Evolutionary conservation across 805 yeast species (phyloP).

Genomic region (Candida alai): DNA sequence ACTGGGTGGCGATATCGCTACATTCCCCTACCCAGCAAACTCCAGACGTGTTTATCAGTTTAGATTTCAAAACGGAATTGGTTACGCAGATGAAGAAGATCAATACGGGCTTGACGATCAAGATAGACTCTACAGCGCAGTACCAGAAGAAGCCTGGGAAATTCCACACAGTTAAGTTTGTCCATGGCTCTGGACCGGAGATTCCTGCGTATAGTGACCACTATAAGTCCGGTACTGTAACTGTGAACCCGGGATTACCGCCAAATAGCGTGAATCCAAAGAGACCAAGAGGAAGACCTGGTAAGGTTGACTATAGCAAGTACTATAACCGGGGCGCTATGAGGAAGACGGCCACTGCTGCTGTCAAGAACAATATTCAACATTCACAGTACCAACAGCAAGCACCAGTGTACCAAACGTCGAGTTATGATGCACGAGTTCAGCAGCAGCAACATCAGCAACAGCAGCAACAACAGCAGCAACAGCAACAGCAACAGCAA

Average conservation of each 20-base stretch:
- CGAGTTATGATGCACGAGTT: constrained; percentile 17
- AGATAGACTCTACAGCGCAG: constrained; percentile 65
- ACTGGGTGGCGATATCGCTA: constrained; percentile 78
- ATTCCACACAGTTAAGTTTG: constrained; percentile 72
- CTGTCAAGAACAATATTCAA: constrained; percentile 2
- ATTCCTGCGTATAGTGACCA: constrained; percentile 66
- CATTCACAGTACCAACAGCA: constrained; percentile 13
- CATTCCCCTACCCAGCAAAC: constrained; percentile 43
- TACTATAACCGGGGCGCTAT: constrained; percentile 33
- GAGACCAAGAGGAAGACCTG: constrained; percentile 60
- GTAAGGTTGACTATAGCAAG: constrained; percentile 39
- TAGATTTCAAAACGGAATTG: constrained; percentile 86
- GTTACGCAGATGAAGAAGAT: constrained; percentile 66
- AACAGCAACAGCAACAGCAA: constrained; percentile 8
- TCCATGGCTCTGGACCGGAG: constrained; percentile 45
- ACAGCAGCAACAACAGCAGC: constrained; percentile 10
- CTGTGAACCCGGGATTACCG: constrained; percentile 76
- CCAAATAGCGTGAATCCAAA: constrained; percentile 65
- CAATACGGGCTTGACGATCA: constrained; percentile 55
- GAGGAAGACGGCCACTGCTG: constrained; percentile 7
- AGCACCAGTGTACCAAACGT: constrained; percentile 17
- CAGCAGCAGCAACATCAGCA: constrained; percentile 17
- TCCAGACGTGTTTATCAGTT: constrained; percentile 79
- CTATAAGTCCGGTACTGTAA: constrained; percentile 86
- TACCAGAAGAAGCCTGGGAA: constrained; percentile 91